Evolutionary conservation across 192 early-diverging fungal genomes (phyloP), one percentile per base, ranked within the genome.

Genomic region (Backusella morwellensis): DNA sequence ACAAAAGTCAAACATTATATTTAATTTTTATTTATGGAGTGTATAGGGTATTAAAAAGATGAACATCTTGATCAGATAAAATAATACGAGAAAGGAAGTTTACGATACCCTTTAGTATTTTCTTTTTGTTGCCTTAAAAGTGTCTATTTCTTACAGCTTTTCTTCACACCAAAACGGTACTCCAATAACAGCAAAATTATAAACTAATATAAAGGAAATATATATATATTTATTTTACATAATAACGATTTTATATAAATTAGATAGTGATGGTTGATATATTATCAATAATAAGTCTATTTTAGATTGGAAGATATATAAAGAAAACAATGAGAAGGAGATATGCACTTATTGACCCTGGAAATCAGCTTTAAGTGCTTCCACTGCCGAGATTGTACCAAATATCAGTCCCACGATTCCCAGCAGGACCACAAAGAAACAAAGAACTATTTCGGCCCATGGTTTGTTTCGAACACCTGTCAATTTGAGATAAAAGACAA

Each of bases 401-500:
- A 79, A 77, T 26, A 77, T 66, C 38, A 80, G 50, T 21, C 78
- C 78, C 38, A 80, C 74, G 12, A 80, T 21, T 38, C 78, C 78
- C 3, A 80, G 35, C 19, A 80, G 19, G 5, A 80, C 50, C n/a
- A 70, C 63, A 14, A 80, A 70, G 8, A 21, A 68, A 26, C 69
- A 54, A 32, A 59, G 38, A 29, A 71, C 47, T 29, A 75, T 38
- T 26, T 71, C 69, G 9, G 34, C 66, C 52, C 68, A 56, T 5
- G 50, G 52, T 23, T 80, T 80, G 52, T 79, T 79, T 26, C 78
- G 68, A 29, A 91, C 75, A 9, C 92, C 93, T 41, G 89, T 92
- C 23, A 95, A 83, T 74, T 86, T 84, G 36, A 88, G 85, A 80
- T 92, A 92, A 80, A 90, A 94, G 41, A 93, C 59, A 4, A 94